A percentile compares a stretch with the other conserved stretches of the same genome.
These are phyloP conservation scores for Leccinum huronense DNA, from an alignment of 1,284 basidiomycete species.

Conservation along the genomic window DNA sequence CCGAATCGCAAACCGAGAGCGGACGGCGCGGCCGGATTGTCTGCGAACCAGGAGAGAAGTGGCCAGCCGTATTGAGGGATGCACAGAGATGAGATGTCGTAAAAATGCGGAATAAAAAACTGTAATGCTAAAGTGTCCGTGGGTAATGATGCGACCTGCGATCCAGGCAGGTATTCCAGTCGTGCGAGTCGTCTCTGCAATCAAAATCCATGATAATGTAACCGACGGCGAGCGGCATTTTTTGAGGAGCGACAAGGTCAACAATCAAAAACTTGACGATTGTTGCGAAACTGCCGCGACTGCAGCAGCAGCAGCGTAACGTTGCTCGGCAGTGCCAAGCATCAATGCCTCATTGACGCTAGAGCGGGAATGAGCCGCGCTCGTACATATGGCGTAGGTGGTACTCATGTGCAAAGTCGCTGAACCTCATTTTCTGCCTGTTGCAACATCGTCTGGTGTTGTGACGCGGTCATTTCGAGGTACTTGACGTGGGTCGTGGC, in stretches of 20 bases:
- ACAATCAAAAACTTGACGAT: constrained; percentile 48
- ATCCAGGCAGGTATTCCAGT: constrained; percentile 54
- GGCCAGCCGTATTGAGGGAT: constrained; percentile 26
- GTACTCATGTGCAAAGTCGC: constrained; percentile 59
- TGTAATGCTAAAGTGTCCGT: constrained; percentile 46
- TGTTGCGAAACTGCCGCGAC: constrained; percentile 50
- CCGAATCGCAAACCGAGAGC: constrained; percentile 22
- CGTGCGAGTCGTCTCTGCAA: constrained; percentile 42
- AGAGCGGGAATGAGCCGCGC: constrained; percentile 9
- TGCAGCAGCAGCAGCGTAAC: constrained; percentile 59
- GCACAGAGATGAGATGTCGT: constrained; percentile 23
- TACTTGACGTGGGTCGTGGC: constrained; percentile 79
- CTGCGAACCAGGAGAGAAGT: constrained; percentile 22
- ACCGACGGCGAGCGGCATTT: constrained; percentile 30
- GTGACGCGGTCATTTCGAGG: constrained; percentile 70
- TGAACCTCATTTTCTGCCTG: constrained; percentile 73
- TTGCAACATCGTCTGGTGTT: constrained; percentile 70
- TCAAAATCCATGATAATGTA: constrained; percentile 41
- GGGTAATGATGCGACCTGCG: constrained; percentile 49
- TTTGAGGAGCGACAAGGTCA: constrained; percentile 20
- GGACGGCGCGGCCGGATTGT: constrained; percentile 26
- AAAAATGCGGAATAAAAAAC: constrained; percentile 48
- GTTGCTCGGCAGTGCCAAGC: constrained; percentile 73
- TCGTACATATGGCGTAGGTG: background rate
- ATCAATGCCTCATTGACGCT: constrained; percentile 83